Percentiles rank a stretch among this genome's conserved stretches.
Evolutionary conservation across 1,139 yeast species (phyloP).

Genomic region (Geotrichum fermentans): DNA sequence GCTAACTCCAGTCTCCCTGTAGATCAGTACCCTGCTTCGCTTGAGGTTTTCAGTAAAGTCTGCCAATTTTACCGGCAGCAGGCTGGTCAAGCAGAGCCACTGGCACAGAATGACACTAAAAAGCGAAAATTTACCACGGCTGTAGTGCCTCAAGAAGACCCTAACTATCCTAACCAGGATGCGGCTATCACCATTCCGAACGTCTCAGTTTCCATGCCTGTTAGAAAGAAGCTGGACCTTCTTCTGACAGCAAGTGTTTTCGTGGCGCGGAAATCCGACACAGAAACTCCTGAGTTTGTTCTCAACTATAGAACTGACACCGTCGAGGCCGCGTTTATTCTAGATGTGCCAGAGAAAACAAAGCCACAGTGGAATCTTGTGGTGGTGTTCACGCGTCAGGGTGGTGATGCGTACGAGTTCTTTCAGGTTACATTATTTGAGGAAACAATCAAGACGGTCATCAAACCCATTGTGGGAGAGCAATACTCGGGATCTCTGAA

Average conservation of each 20-base stretch:
- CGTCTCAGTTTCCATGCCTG: slow-evolving; percentile 18
- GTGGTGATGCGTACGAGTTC: slow-evolving; percentile 1
- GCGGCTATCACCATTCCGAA: slow-evolving; percentile 12
- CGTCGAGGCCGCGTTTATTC: slow-evolving; percentile 16
- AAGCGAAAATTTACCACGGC: slow-evolving; percentile 5
- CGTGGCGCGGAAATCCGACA: slow-evolving; percentile 9
- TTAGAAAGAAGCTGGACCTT: slow-evolving; percentile 19
- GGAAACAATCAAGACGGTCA: slow-evolving; percentile 22
- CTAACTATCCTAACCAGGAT: neutral
- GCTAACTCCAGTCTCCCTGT: neutral
- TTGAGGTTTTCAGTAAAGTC: slow-evolving; percentile 2
- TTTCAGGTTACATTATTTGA: slow-evolving; percentile 17
- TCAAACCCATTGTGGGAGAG: slow-evolving; percentile 23
- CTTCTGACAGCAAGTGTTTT: slow-evolving; percentile 6
- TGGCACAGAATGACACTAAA: neutral
- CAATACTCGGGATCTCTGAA: slow-evolving; percentile 16
- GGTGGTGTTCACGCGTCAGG: slow-evolving; percentile 19
- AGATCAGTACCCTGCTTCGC: slow-evolving; percentile 5
- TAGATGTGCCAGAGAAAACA: slow-evolving; percentile 38
- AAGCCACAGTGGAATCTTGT: slow-evolving; percentile 38
- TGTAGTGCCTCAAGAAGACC: neutral
- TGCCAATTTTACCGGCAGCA: slow-evolving; percentile 11
- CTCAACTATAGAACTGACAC: slow-evolving; percentile 6
- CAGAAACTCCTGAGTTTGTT: slow-evolving; percentile 13
- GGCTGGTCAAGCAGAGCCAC: neutral